phyloP scores from a whole-genome alignment of 2,329 filamentous ascomycete species.

The Raffaelea deltoideospora region DNA sequence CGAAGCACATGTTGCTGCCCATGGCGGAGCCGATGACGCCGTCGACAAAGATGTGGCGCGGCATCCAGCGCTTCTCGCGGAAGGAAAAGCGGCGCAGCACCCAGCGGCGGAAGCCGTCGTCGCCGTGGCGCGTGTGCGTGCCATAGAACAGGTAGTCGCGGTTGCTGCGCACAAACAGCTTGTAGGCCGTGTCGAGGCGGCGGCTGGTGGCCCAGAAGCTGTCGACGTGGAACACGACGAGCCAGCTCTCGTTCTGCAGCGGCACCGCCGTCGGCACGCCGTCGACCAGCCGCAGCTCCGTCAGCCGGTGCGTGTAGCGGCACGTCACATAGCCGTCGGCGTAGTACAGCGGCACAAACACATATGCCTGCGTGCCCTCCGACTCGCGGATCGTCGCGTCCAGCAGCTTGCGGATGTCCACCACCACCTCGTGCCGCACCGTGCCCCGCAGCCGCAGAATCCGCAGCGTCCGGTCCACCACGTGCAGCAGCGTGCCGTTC shows the following conservation, averaged over 20 bases:
- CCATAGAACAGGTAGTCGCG: conserved; percentile 48
- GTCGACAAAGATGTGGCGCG: conserved; percentile 33
- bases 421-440: conserved; percentile 33
- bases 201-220: conserved; percentile 24
- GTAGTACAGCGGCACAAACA: conserved; percentile 41
- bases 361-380: conserved; percentile 20
- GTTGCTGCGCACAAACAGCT: conserved; percentile 55
- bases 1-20: conserved; percentile 55
- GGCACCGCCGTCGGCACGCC: too few relatives aligned
- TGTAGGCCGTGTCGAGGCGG: conserved; percentile 29
- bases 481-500: conserved; percentile 51
- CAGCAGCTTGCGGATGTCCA: conserved; percentile 33
- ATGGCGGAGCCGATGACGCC: conserved; percentile 50
- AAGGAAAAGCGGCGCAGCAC: conserved; percentile 39
- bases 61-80: conserved; percentile 20
- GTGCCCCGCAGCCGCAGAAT: conserved; percentile 41
- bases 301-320: conserved; percentile 35
- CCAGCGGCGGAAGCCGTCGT: conserved; percentile 48
- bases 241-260: conserved; percentile 32
- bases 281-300: too few relatives aligned
- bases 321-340: conserved; percentile 42
- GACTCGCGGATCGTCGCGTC: conserved; percentile 20
- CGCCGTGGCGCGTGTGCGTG: conserved; percentile 37
- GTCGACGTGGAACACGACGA: conserved; percentile 34
- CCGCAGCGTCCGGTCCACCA: conserved; percentile 32